These are phyloP conservation scores for Colletotrichum sp. DNA, from an alignment of 2,329 filamentous ascomycete genomes.

Conservation along the genomic window DNA sequence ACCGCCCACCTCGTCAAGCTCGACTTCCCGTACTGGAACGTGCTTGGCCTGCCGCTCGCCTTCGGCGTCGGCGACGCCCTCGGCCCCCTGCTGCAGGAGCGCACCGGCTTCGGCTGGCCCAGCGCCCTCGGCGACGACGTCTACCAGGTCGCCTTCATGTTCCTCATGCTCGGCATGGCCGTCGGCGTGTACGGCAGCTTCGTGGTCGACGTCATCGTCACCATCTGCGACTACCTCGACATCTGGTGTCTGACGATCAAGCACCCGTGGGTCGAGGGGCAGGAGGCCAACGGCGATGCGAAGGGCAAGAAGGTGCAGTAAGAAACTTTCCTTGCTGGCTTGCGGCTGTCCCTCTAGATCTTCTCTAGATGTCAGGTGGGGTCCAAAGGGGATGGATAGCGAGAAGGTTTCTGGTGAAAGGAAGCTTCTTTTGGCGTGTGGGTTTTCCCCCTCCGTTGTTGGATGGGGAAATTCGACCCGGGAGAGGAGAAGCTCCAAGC, in stretches of 20 bases:
- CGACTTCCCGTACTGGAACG: slow-evolving; percentile 88
- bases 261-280: slow-evolving; percentile 65
- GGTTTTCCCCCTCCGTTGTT: background rate
- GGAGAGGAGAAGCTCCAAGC: background rate
- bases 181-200: slow-evolving; percentile 97
- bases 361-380: background rate
- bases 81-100: slow-evolving; percentile 69
- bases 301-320: slow-evolving; percentile 46
- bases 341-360: background rate
- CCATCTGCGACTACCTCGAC: slow-evolving; percentile 96
- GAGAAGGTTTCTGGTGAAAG: background rate
- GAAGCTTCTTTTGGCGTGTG: background rate
- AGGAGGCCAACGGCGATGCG: slow-evolving; percentile 31
- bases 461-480: background rate
- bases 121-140: slow-evolving; percentile 75
- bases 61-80: slow-evolving; percentile 82
- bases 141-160: slow-evolving; percentile 93
- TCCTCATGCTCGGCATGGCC: slow-evolving; percentile 82
- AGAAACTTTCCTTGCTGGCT: background rate
- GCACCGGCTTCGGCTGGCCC: slow-evolving; percentile 74
- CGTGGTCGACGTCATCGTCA: slow-evolving; percentile 95
- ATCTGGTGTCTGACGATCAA: slow-evolving; percentile 99
- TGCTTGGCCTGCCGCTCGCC: slow-evolving; percentile 78
- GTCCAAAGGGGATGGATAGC: background rate
- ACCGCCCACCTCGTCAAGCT: slow-evolving; percentile 90